A percentile compares a stretch with the other conserved stretches of the same genome.
Conservation (phyloP, 2,329 filamentous ascomycete species). For the Fusarium musae region DNA sequence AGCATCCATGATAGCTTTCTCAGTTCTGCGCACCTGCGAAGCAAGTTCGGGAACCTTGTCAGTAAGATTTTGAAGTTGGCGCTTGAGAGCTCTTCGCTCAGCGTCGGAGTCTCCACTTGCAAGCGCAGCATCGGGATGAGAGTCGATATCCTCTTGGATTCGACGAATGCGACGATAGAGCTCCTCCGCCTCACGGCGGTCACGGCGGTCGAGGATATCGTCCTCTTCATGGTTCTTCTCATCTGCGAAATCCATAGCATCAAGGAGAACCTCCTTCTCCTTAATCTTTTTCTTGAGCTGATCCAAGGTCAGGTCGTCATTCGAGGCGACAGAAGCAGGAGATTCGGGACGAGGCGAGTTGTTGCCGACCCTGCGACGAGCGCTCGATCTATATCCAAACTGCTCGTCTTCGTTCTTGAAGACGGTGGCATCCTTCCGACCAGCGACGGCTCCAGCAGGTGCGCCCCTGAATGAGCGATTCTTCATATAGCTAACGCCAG, state of each 20-base stretch:
- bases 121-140: conserved; percentile 80
- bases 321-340: conserved; percentile 74
- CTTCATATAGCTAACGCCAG: conserved; percentile 98
- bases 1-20: conserved; percentile 92
- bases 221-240: conserved; percentile 92
- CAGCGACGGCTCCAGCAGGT: conserved; percentile 64
- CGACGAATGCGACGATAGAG: conserved; percentile 91
- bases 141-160: conserved; percentile 94
- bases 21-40: conserved; percentile 88
- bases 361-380: conserved; percentile 83
- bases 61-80: conserved; percentile 87
- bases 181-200: conserved; percentile 92
- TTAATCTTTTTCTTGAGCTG: conserved; percentile 92
- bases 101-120: conserved; percentile 84
- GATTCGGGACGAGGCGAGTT: conserved; percentile 85
- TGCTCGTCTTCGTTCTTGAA: conserved; percentile 97
- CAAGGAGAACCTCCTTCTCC: conserved; percentile 92
- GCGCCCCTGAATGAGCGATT: conserved; percentile 86
- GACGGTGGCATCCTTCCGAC: conserved; percentile 92
- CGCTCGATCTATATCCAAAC: conserved; percentile 92
- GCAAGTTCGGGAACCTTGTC: conserved; percentile 93
- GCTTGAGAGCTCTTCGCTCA: conserved; percentile 84
- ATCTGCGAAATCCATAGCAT: conserved; percentile 96
- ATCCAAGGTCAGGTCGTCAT: conserved; percentile 85
- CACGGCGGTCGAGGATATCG: conserved; percentile 87